These are phyloP conservation scores for Striga asiatica DNA, from an alignment of 257 asterid species.

Conservation along the genomic window DNA sequence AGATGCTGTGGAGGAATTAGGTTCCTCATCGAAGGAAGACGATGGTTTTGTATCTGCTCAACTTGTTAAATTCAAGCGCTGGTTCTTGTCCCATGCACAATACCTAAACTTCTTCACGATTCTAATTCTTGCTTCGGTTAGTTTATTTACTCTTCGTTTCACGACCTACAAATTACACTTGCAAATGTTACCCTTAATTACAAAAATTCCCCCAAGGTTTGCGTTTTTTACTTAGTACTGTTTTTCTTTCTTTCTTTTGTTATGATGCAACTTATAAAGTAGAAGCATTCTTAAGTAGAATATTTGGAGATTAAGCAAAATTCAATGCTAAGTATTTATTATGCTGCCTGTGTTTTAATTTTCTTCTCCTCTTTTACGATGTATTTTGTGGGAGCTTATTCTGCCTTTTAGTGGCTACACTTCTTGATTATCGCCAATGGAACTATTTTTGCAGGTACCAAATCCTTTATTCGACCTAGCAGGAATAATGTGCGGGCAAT, in stretches of 20 bases:
- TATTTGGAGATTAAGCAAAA: no score
- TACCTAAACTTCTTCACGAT: constrained; percentile 62
- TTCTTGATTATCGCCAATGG: background rate
- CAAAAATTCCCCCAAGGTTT: no score
- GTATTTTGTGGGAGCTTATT: no score
- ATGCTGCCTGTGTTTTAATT: no score
- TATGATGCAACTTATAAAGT: no score
- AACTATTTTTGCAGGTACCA: constrained; percentile 58
- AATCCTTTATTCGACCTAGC: constrained; percentile 92
- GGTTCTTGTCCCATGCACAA: constrained; percentile 73
- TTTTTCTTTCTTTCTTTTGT: no score
- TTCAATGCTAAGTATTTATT: no score
- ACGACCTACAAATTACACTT: background rate
- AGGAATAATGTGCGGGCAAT: constrained; percentile 95
- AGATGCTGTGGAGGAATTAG: constrained; percentile 51
- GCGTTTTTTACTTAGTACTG: no score
- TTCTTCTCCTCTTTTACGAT: no score
- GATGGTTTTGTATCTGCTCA: constrained; percentile 33
- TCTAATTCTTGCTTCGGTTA: constrained; percentile 74
- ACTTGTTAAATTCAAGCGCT: constrained; percentile 36
- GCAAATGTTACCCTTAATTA: no score
- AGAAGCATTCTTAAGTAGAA: no score
- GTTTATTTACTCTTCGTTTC: constrained; percentile 14
- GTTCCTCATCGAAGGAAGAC: constrained; percentile 34
- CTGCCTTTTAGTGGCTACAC: background rate